Conservation (phyloP, 371 early-diverging fungal genomes). For the Capillidium rhysosporum region DNA sequence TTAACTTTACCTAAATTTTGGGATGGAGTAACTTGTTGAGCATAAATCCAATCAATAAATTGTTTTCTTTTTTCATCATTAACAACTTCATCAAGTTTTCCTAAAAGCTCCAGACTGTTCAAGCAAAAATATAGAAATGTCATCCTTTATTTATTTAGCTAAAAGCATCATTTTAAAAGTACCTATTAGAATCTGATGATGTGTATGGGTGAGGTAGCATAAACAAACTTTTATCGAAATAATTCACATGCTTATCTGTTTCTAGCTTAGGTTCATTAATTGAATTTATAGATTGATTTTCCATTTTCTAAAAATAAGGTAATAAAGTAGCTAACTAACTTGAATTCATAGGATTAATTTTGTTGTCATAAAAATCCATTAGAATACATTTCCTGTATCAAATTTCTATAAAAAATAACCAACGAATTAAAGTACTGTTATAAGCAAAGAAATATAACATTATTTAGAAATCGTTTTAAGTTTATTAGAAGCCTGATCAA, state of each 20-base stretch:
- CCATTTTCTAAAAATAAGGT: neutral
- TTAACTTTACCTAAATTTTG: constrained; percentile 9
- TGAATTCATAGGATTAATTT: too few relatives aligned
- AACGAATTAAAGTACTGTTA: too few relatives aligned
- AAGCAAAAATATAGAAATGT: constrained; percentile 68
- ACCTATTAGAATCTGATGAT: constrained; percentile 60
- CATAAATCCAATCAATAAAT: constrained; percentile 94
- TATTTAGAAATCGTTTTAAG: too few relatives aligned
- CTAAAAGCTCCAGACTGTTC: constrained; percentile 55
- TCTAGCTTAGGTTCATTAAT: neutral
- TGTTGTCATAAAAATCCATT: too few relatives aligned
- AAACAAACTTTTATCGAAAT: constrained; percentile 45
- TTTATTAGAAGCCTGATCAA: too few relatives aligned
- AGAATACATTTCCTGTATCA: too few relatives aligned
- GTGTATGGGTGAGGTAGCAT: constrained; percentile 56
- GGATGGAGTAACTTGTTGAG: constrained; percentile 51
- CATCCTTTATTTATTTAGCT: constrained; percentile 29
- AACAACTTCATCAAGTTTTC: constrained; percentile 29
- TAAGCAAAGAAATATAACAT: too few relatives aligned
- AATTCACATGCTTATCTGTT: constrained; percentile 32
- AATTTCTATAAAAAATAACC: too few relatives aligned
- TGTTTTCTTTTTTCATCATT: constrained; percentile 25
- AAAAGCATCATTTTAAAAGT: constrained; percentile 4
- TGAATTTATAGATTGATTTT: neutral
- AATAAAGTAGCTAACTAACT: too few relatives aligned